Evolutionary conservation across 129 eudicot species (phyloP).

Genomic region (Helichrysum umbraculigerum): DNA sequence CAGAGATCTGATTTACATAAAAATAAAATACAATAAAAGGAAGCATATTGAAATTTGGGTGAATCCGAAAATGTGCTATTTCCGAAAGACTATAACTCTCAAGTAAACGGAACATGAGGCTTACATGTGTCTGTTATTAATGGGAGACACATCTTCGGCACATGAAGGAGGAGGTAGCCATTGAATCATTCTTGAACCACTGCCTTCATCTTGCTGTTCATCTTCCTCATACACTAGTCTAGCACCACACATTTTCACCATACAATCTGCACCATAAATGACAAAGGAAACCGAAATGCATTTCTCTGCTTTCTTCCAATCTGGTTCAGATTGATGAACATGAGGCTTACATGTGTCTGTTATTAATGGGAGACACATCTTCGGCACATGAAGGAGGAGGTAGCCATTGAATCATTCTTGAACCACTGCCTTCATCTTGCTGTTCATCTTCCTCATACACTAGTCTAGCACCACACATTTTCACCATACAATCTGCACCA

Average conservation of each 20-base stretch:
- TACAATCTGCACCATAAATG: constrained; percentile 31
- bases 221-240: constrained; percentile 38
- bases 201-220: constrained; percentile 20
- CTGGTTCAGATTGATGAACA: constrained; percentile 26
- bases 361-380: constrained; percentile 6
- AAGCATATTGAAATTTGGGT: no score
- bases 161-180: constrained; percentile 32
- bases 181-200: constrained; percentile 33
- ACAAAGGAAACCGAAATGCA: constrained; percentile 29
- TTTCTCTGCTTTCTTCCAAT: constrained; percentile 26
- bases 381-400: constrained; percentile 21
- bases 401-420: constrained; percentile 37
- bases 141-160: constrained; percentile 7
- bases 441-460: constrained; percentile 36
- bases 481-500: constrained; percentile 38
- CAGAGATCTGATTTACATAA: no score
- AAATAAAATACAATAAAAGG: no score
- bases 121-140: constrained; percentile 5
- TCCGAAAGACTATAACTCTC: background rate
- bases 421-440: constrained; percentile 24
- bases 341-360: background rate
- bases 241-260: constrained; percentile 41
- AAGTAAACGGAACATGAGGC: background rate
- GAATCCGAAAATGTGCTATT: background rate
- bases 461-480: constrained; percentile 37